Conservation (phyloP, 2,329 filamentous ascomycete species). For the Trichoderma polysporum region DNA sequence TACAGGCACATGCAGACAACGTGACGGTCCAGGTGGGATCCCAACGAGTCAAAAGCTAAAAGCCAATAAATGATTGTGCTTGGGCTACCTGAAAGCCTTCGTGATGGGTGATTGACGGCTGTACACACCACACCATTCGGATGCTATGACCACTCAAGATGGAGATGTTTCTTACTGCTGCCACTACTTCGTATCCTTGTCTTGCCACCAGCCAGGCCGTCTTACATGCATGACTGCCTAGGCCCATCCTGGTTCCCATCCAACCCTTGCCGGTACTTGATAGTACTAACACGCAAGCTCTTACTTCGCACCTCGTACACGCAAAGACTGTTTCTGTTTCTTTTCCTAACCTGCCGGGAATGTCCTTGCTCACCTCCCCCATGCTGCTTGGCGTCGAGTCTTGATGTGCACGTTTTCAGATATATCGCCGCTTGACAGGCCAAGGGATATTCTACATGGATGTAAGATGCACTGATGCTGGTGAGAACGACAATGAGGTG, state of each 20-base stretch:
- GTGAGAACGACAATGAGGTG: not conserved
- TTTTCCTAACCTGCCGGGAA: not conserved
- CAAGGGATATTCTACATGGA: not conserved
- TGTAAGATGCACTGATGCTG: not conserved
- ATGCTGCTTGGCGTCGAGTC: not conserved
- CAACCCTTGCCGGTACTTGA: not conserved
- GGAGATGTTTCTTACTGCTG: not conserved
- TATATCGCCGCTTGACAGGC: not conserved
- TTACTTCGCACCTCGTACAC: not conserved
- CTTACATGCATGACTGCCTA: conserved; percentile 17
- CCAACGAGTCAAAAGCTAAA: not conserved
- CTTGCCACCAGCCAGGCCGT: not conserved
- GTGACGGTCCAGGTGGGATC: not conserved
- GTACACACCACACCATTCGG: not conserved
- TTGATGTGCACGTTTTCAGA: not conserved
- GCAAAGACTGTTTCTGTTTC: too few species aligned
- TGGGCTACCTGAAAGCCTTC: not conserved
- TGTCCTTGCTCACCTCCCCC: not conserved
- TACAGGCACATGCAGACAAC: not conserved
- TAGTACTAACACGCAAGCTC: not conserved
- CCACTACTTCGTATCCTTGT: not conserved
- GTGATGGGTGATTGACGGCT: not conserved
- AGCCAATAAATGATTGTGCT: too few species aligned
- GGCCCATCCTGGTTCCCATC: not conserved
- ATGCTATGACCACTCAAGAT: not conserved